Conservation (phyloP, 352 stramenopile species). For the Ochromonadaceae sp. region DNA sequence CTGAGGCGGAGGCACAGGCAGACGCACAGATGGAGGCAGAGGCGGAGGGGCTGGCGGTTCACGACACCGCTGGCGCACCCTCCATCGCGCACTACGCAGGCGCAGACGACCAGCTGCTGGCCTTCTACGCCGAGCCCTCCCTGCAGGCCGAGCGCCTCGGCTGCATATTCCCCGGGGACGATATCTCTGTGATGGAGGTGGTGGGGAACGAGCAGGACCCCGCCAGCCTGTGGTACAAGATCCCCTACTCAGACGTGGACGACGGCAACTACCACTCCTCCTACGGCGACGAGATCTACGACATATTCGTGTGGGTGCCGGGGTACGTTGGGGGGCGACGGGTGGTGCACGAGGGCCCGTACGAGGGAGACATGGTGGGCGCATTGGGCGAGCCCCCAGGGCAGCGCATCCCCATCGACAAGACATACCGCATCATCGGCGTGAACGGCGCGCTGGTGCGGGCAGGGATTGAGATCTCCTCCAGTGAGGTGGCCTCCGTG, state of each 20-base stretch:
- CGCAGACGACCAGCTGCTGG: background rate
- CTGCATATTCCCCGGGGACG: constrained; percentile 5
- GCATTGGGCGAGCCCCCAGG: background rate
- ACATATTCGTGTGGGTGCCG: constrained; percentile 6
- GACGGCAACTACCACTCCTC: background rate
- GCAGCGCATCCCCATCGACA: background rate
- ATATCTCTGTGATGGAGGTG: constrained; percentile 4
- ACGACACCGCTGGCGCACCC: too few relatives aligned
- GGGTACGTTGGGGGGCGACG: background rate
- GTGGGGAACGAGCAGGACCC: too few relatives aligned
- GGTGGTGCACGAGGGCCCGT: background rate
- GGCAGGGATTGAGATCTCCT: background rate
- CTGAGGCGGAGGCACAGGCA: too few relatives aligned
- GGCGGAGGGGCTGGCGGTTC: too few relatives aligned
- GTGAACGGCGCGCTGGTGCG: background rate
- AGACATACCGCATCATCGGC: background rate
- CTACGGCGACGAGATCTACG: background rate
- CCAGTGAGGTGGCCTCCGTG: background rate
- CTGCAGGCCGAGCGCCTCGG: background rate
- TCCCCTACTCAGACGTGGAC: background rate
- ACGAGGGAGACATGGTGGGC: background rate
- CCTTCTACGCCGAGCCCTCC: background rate
- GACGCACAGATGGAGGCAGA: too few relatives aligned
- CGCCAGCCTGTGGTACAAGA: background rate
- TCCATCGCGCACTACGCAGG: background rate